These are phyloP conservation scores for Biscutella laevigata DNA, from an alignment of 441 rosid species.

Conservation along the genomic window DNA sequence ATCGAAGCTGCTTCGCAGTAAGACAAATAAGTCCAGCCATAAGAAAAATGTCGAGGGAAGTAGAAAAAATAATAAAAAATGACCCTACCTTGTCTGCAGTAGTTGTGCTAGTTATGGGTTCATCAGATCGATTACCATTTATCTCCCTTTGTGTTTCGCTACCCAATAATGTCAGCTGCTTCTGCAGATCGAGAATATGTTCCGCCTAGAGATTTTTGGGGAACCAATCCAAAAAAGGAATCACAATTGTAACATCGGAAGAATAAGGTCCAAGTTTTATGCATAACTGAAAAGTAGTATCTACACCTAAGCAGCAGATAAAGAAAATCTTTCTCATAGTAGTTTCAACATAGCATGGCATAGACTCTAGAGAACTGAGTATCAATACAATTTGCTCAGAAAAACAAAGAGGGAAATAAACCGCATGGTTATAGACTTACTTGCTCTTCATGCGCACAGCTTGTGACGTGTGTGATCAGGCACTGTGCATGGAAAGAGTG, in stretches of 20 bases:
- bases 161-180: conserved; percentile 76
- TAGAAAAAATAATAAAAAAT: neutral
- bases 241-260: no score
- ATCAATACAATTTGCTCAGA: neutral
- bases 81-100: conserved; percentile 63
- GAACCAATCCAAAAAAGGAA: no score
- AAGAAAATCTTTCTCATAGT: neutral
- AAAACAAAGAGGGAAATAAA: neutral
- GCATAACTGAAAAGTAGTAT: no score
- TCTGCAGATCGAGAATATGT: conserved; percentile 74
- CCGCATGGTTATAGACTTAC: conserved; percentile 32
- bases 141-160: conserved; percentile 58
- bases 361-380: neutral
- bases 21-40: conserved; percentile 11
- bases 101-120: conserved; percentile 50
- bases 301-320: no score
- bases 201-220: conserved; percentile 79
- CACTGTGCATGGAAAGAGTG: conserved; percentile 90
- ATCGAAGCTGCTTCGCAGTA: conserved; percentile 57
- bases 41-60: neutral
- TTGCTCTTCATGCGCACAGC: conserved; percentile 65
- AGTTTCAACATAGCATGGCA: neutral
- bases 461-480: conserved; percentile 82
- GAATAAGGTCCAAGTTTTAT: no score
- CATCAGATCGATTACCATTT: conserved; percentile 57